These are phyloP conservation scores for Trypanosoma vivax DNA, from an alignment of 208 protist genomes.

Conservation along the genomic window DNA sequence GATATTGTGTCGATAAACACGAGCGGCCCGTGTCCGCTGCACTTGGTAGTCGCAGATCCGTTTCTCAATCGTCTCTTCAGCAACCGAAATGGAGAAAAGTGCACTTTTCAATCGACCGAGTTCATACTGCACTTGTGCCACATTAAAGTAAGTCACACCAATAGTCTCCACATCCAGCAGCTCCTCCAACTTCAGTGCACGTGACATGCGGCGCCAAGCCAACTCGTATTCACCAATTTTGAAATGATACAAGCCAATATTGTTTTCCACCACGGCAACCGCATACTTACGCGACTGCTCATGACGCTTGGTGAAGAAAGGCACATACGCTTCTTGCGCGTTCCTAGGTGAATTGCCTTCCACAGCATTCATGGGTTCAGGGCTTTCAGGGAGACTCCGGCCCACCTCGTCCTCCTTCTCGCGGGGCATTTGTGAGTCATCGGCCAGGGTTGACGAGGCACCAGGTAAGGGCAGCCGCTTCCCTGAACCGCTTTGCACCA, in stretches of 20 bases:
- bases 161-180: slow-evolving; percentile 42
- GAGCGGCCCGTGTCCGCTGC: slow-evolving; percentile 15
- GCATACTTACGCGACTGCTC: slow-evolving; percentile 33
- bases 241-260: slow-evolving; percentile 82
- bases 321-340: slow-evolving; percentile 33
- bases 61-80: slow-evolving; percentile 54
- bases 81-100: slow-evolving; percentile 27
- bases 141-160: slow-evolving; percentile 77
- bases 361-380: slow-evolving; percentile 3
- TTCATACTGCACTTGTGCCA: slow-evolving; percentile 57
- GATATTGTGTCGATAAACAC: not conserved
- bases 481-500: slow-evolving; percentile 35
- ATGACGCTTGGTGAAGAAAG: slow-evolving; percentile 45
- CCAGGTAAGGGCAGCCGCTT: slow-evolving; percentile 34
- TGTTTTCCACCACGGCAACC: slow-evolving; percentile 54
- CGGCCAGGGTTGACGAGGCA: no score
- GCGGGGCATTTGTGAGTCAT: no score
- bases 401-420: no score
- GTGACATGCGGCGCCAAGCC: slow-evolving; percentile 34
- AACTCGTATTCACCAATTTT: slow-evolving; percentile 65
- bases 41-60: slow-evolving; percentile 26
- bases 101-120: slow-evolving; percentile 24
- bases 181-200: slow-evolving; percentile 52
- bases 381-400: not conserved
- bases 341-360: slow-evolving; percentile 3